Conservation (phyloP, 306 rosid species). For the Albizia julibrissin region DNA sequence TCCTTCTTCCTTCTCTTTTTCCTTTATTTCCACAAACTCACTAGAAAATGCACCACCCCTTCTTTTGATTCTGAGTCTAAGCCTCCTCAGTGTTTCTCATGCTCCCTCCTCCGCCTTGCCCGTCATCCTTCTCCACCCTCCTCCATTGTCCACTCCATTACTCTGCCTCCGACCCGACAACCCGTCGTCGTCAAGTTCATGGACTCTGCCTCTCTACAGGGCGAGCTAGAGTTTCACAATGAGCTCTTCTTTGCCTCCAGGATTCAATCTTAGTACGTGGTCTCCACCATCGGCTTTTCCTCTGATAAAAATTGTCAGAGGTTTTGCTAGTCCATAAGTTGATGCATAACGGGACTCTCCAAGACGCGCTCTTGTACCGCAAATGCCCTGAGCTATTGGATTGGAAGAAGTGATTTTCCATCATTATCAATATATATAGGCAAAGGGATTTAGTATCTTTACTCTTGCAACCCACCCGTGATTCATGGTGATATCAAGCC, state of each 20-base stretch:
- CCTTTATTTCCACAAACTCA: conserved; percentile 52
- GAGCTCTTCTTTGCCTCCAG: too few species aligned
- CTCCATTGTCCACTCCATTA: too few species aligned
- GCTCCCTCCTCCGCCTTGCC: conserved; percentile 69
- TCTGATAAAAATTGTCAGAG: conserved; percentile 78
- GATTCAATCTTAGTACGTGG: too few species aligned
- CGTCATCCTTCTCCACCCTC: conserved; percentile 43
- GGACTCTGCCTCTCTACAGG: too few species aligned
- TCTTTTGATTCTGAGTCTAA: conserved; percentile 39
- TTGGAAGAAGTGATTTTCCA: conserved; percentile 60
- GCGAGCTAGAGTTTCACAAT: too few species aligned
- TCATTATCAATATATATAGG: conserved; percentile 55
- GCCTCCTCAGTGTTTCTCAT: too few species aligned
- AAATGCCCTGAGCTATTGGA: conserved; percentile 65
- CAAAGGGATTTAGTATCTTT: conserved; percentile 66
- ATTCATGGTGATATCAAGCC: conserved; percentile 42
- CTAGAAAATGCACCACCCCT: conserved; percentile 68
- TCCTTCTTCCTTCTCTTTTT: conserved; percentile 37
- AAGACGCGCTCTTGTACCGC: conserved; percentile 71
- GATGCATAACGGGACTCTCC: conserved; percentile 82
- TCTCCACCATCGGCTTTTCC: conserved; percentile 31
- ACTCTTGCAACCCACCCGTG: conserved; percentile 66
- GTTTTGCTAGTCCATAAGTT: conserved; percentile 74
- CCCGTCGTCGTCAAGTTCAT: too few species aligned
- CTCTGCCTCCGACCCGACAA: too few species aligned